Conservation (phyloP, 352 stramenopile species). For the Thraustochytrium striatum region DNA sequence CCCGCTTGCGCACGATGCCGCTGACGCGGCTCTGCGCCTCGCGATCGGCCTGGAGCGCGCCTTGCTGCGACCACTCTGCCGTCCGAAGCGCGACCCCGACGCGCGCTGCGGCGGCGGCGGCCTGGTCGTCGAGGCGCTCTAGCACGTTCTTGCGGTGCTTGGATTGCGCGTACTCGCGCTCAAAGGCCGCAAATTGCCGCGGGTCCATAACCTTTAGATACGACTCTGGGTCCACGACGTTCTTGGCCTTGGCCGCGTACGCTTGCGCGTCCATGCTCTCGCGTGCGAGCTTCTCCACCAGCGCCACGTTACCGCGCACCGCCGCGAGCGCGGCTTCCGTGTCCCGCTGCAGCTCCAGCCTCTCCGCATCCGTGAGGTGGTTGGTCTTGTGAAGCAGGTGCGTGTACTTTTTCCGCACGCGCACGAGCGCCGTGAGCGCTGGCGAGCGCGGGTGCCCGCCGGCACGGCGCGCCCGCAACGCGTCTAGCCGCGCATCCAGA, state of each 20-base stretch:
- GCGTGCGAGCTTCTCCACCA: not conserved
- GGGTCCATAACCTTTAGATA: not conserved
- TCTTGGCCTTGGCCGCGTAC: not conserved
- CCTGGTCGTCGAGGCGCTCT: not conserved
- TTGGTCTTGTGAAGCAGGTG: not conserved
- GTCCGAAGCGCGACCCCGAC: not conserved
- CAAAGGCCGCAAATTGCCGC: not conserved
- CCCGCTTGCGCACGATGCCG: not conserved
- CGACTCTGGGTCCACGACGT: not conserved
- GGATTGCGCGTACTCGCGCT: not conserved
- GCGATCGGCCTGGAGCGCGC: not conserved
- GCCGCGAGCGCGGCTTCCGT: not conserved
- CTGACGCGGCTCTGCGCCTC: not conserved
- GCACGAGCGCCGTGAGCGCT: not conserved
- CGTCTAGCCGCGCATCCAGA: not conserved
- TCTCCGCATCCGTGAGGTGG: not conserved
- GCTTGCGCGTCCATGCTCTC: not conserved
- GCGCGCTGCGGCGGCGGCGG: not conserved
- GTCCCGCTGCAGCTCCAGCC: not conserved
- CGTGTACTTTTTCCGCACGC: not conserved
- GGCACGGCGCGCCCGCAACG: not conserved
- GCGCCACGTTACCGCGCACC: not conserved
- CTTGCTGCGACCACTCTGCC: conserved; percentile 3
- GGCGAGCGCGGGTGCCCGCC: not conserved
- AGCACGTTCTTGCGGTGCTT: not conserved